Conservation (phyloP, 108 stramenopile genomes). For the Heterococcus sp. region DNA sequence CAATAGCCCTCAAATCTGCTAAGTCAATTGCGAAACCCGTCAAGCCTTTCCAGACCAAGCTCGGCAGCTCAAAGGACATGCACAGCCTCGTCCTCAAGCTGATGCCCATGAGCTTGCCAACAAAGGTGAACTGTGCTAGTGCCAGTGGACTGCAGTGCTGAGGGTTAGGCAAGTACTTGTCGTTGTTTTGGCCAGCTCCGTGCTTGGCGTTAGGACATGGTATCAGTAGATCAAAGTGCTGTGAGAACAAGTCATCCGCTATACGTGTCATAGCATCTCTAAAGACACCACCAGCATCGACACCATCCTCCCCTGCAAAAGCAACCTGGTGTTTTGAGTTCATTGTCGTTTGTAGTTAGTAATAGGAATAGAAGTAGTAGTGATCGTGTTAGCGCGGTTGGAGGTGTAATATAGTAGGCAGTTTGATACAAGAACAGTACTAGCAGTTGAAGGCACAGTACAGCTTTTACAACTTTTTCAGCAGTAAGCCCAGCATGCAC, state of each 20-base stretch:
- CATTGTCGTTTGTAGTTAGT: background rate
- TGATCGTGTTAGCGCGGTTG: too few relatives aligned
- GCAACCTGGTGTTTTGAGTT: constrained; percentile 12
- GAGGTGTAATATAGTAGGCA: too few relatives aligned
- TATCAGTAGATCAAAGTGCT: constrained; percentile 49
- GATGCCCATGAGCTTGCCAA: constrained; percentile 60
- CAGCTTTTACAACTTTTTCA: too few relatives aligned
- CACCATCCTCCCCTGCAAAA: constrained; percentile 57
- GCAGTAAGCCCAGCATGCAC: too few relatives aligned
- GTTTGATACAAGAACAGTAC: too few relatives aligned
- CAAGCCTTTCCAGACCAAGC: constrained; percentile 55
- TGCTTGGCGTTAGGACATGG: constrained; percentile 51
- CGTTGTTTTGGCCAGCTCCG: constrained; percentile 43
- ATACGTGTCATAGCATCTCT: constrained; percentile 58
- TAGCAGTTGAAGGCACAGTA: too few relatives aligned
- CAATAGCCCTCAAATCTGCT: constrained; percentile 41
- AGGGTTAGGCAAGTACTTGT: constrained; percentile 58
- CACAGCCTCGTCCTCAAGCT: constrained; percentile 49
- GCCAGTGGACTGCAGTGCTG: constrained; percentile 49
- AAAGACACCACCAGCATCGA: constrained; percentile 63
- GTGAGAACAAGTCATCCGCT: constrained; percentile 54
- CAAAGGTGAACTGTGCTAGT: constrained; percentile 51
- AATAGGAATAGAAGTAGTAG: background rate
- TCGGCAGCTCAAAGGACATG: constrained; percentile 56
- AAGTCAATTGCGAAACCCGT: constrained; percentile 34